Percentiles rank a stretch among this genome's conserved stretches.
phyloP scores from a whole-genome alignment of 331 rosid genomes.

The Dryas integrifolia region DNA sequence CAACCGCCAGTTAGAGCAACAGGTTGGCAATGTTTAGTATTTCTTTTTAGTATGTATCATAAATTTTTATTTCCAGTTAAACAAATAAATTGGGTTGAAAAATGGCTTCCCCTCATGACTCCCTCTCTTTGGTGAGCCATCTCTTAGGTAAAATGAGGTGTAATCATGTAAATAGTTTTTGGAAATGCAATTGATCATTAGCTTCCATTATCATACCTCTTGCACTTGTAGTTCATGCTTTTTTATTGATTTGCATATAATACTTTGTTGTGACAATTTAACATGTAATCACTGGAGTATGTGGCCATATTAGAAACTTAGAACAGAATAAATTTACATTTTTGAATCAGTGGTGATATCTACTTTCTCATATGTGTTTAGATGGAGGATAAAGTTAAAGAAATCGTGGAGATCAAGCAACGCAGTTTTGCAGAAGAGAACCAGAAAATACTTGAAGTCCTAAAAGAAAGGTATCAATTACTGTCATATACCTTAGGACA shows the following conservation, averaged over 20 bases:
- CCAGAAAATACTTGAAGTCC: slow-evolving; percentile 82
- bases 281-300: not conserved
- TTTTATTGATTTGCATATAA: not conserved
- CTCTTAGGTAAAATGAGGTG: not conserved
- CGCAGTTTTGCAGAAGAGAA: slow-evolving; percentile 94
- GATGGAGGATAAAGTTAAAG: slow-evolving; percentile 98
- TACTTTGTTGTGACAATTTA: not conserved
- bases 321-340: not conserved
- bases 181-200: not conserved
- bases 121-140: not conserved
- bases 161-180: not conserved
- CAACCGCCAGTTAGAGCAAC: slow-evolving; percentile 93
- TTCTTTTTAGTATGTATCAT: not conserved
- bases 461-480: slow-evolving; percentile 70
- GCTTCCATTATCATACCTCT: not conserved
- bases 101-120: not conserved
- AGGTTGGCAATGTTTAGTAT: slow-evolving; percentile 46
- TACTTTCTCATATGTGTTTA: slow-evolving; percentile 32
- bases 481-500: not conserved
- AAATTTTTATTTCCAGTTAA: not conserved
- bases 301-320: not conserved
- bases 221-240: not conserved
- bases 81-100: not conserved
- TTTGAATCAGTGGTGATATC: slow-evolving; percentile 14
- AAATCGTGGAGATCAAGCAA: slow-evolving; percentile 94